These are phyloP conservation scores for Biscogniauxia marginata DNA, from an alignment of 2,329 filamentous ascomycete species.

Conservation along the genomic window DNA sequence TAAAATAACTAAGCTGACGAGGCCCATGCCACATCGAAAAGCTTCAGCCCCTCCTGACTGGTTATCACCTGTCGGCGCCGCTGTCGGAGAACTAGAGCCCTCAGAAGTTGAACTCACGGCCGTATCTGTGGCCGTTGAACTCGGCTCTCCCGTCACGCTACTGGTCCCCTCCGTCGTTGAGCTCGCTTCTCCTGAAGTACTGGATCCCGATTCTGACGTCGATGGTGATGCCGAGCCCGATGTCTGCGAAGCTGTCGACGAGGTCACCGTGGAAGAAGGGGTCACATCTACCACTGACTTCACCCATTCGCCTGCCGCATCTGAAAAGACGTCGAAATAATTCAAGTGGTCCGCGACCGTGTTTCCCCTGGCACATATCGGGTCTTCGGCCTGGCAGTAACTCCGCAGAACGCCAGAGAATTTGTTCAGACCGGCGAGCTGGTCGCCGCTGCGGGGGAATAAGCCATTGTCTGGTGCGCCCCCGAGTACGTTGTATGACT, in stretches of 20 bases:
- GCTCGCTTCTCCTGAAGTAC: background rate
- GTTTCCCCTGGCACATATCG: constrained; percentile 28
- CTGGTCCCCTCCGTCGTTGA: background rate
- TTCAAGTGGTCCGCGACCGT: constrained; percentile 26
- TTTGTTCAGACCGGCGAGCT: constrained; percentile 21
- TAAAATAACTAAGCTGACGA: background rate
- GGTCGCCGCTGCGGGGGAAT: constrained; percentile 21
- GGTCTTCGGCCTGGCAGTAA: constrained; percentile 30
- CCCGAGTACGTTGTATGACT: constrained; percentile 34
- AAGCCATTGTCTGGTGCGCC: constrained; percentile 21
- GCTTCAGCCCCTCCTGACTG: constrained; percentile 3
- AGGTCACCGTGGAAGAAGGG: constrained; percentile 1
- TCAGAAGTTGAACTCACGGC: background rate
- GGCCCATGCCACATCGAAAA: background rate
- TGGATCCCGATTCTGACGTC: background rate
- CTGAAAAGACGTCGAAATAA: constrained; percentile 31
- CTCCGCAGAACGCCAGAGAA: constrained; percentile 22
- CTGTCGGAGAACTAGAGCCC: background rate
- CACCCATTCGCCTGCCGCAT: constrained; percentile 29
- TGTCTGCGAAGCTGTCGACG: background rate
- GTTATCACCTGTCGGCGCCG: constrained; percentile 1
- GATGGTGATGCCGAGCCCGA: background rate
- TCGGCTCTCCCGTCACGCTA: background rate
- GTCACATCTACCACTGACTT: constrained; percentile 6
- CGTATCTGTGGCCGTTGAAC: constrained; percentile 3